Conservation (phyloP, 176 grass and related monocot species). For the Raddia distichophylla region DNA sequence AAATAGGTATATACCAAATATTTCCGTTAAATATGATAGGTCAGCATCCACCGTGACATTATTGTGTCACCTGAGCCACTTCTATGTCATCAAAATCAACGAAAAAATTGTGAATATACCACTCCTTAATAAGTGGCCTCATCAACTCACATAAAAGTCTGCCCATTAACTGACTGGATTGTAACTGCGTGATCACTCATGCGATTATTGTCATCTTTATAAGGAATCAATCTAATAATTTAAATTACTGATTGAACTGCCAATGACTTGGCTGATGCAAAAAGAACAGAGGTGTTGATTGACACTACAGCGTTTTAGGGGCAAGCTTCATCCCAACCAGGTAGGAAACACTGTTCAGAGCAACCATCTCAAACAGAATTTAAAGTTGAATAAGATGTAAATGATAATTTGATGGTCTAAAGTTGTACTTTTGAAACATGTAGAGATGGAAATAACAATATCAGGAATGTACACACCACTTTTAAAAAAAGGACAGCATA, state of each 20-base stretch:
- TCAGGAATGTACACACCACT: background rate
- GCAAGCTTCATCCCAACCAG: slow-evolving; percentile 16
- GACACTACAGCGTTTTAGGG: background rate
- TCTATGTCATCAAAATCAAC: background rate
- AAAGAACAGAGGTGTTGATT: background rate
- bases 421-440: background rate
- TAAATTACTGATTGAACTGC: slow-evolving; percentile 2
- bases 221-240: background rate
- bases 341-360: background rate
- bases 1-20: background rate
- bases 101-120: too few relatives aligned
- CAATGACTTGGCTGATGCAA: slow-evolving; percentile 4
- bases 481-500: background rate
- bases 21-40: slow-evolving; percentile 6
- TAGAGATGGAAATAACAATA: slow-evolving; percentile 9
- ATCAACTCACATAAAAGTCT: slow-evolving; percentile 12
- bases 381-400: background rate
- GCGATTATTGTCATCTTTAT: too few relatives aligned
- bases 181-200: too few relatives aligned
- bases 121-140: background rate
- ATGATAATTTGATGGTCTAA: slow-evolving; percentile 14
- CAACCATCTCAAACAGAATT: slow-evolving; percentile 12
- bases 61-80: background rate
- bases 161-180: background rate
- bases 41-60: background rate